A percentile compares a stretch with the other conserved stretches of the same genome.
Conservation (phyloP, 116 monocot genomes). For the Phalaenopsis hybrid region DNA sequence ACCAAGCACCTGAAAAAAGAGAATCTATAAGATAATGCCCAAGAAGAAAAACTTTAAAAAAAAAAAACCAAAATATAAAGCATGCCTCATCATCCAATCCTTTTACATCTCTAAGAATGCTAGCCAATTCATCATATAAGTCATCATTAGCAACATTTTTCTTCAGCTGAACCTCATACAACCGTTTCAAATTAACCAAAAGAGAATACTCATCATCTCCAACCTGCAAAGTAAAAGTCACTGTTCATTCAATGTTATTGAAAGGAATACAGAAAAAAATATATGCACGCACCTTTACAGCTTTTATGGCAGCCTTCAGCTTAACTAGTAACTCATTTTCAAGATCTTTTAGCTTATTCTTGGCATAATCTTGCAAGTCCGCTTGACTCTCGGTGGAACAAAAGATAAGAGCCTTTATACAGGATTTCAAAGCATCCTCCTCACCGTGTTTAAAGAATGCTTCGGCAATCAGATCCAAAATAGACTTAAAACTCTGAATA, state of each 20-base stretch:
- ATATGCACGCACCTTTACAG: conserved; percentile 48
- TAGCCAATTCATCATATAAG: conserved; percentile 70
- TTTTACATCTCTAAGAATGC: conserved; percentile 44
- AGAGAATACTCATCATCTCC: conserved; percentile 94
- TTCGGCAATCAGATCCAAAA: conserved; percentile 69
- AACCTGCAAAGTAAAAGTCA: conserved; percentile 38
- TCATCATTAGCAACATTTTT: conserved; percentile 54
- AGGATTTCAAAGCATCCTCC: conserved; percentile 79
- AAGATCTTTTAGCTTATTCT: conserved; percentile 79
- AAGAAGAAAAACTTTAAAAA: background rate
- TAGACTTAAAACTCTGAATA: conserved; percentile 67
- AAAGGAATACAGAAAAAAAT: background rate
- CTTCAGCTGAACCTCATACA: conserved; percentile 84
- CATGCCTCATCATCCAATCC: conserved; percentile 78
- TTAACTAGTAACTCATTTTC: conserved; percentile 73
- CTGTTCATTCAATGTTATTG: background rate
- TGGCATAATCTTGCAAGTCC: conserved; percentile 84
- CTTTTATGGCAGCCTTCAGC: conserved; percentile 76
- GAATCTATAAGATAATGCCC: conserved; percentile 9
- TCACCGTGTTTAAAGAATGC: conserved; percentile 95
- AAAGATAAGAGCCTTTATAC: conserved; percentile 70
- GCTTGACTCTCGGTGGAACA: conserved; percentile 78
- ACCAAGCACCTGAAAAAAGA: conserved; percentile 60
- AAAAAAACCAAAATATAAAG: conserved; percentile 1
- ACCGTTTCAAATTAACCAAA: conserved; percentile 80